Conservation (phyloP, 805 yeast species). For the Wickerhamomyces mucosus region DNA sequence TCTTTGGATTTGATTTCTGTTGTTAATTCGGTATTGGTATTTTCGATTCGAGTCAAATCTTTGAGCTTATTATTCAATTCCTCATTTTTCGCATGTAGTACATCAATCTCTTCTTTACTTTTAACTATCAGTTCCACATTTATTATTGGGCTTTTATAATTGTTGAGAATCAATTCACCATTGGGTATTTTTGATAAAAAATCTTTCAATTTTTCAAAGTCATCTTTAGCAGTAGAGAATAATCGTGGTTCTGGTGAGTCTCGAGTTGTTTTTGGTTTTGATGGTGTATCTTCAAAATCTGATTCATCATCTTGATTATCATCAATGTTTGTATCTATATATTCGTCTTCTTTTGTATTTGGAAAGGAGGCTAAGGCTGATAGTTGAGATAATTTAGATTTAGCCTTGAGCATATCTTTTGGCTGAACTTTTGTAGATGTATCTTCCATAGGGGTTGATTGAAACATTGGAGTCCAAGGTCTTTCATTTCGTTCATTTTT, state of each 20-base stretch:
- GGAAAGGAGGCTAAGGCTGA: constrained; percentile 12
- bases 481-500: too few species aligned
- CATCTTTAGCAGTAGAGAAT: constrained; percentile 9
- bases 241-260: too few species aligned
- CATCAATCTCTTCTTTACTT: too few species aligned
- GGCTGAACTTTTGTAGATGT: constrained; percentile 13
- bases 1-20: too few species aligned
- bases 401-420: constrained; percentile 18
- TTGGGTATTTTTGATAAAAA: constrained; percentile 6
- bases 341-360: constrained; percentile 4
- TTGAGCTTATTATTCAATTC: too few species aligned
- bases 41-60: too few species aligned
- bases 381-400: constrained; percentile 15
- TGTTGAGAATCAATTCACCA: too few species aligned
- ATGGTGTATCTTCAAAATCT: constrained; percentile 16
- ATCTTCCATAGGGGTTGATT: constrained; percentile 17
- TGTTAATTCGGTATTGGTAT: too few species aligned
- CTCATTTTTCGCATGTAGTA: too few species aligned
- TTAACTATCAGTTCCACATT: too few species aligned
- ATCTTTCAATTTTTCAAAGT: constrained; percentile 12
- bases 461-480: constrained; percentile 18
- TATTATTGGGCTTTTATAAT: too few species aligned
- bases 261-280: constrained; percentile 10
- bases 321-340: constrained; percentile 1
- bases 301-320: constrained; percentile 6